Percentiles rank a stretch among this genome's conserved stretches.
Evolutionary conservation across 1,139 yeast species (phyloP).

Genomic region (Pichia kudriavzevii): DNA sequence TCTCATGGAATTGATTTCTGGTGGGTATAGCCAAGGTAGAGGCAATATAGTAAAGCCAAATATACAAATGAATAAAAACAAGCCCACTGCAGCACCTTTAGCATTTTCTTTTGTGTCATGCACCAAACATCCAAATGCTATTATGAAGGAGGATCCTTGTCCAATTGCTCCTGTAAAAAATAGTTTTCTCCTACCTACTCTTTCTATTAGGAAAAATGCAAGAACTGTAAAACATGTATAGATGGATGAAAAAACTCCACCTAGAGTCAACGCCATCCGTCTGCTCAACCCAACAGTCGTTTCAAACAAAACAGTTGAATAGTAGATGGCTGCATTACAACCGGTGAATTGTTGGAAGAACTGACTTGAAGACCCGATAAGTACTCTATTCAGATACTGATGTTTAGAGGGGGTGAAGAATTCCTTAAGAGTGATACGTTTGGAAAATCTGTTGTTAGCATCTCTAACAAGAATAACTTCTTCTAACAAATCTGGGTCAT

Average conservation of each 20-base stretch:
- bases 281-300: slow-evolving; percentile 43
- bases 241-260: slow-evolving; percentile 57
- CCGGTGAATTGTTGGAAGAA: slow-evolving; percentile 45
- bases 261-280: slow-evolving; percentile 50
- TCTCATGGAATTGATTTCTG: slow-evolving; percentile 36
- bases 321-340: slow-evolving; percentile 63
- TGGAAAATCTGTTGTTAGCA: slow-evolving; percentile 30
- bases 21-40: slow-evolving; percentile 39
- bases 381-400: slow-evolving; percentile 48
- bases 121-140: slow-evolving; percentile 34
- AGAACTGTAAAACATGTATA: slow-evolving; percentile 58
- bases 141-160: slow-evolving; percentile 35
- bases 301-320: slow-evolving; percentile 56
- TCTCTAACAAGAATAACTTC: slow-evolving; percentile 34
- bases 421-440: slow-evolving; percentile 32
- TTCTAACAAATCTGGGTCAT: slow-evolving; percentile 41
- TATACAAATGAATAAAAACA: slow-evolving; percentile 37
- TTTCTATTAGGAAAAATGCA: slow-evolving; percentile 56
- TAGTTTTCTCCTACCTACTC: slow-evolving; percentile 52
- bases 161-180: slow-evolving; percentile 35
- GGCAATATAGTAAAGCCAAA: slow-evolving; percentile 34
- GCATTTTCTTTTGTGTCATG: slow-evolving; percentile 26
- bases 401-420: slow-evolving; percentile 52
- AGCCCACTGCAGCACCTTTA: slow-evolving; percentile 42
- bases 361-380: slow-evolving; percentile 55